These are phyloP conservation scores for Talaromyces nanjingensis DNA, from an alignment of 495 filamentous ascomycete species.

Conservation along the genomic window DNA sequence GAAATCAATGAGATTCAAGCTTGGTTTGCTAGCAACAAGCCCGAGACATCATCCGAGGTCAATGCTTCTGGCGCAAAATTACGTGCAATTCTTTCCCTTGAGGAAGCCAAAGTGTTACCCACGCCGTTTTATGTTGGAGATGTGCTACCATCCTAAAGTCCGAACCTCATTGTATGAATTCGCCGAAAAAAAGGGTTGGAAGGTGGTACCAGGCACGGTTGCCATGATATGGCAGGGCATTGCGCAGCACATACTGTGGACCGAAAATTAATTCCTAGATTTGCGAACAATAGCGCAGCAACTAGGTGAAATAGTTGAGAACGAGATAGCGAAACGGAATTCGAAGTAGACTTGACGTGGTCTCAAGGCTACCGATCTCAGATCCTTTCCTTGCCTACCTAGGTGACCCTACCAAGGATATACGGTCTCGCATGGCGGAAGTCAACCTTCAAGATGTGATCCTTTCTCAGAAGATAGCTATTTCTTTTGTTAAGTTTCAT, in stretches of 20 bases:
- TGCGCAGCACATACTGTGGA: conserved; percentile 3
- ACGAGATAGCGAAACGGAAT: neutral
- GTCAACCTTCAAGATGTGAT: too few species aligned
- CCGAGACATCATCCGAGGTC: neutral
- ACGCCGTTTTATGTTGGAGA: conserved; percentile 2
- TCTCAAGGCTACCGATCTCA: neutral
- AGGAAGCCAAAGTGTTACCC: neutral
- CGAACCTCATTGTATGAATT: neutral
- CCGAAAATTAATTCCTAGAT: neutral
- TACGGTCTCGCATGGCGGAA: too few species aligned
- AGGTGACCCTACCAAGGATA: too few species aligned
- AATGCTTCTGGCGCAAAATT: neutral
- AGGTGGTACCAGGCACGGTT: neutral
- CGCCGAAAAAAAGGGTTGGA: neutral
- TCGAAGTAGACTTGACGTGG: neutral
- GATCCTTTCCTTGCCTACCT: too few species aligned
- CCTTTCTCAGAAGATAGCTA: too few species aligned
- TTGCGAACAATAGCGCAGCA: neutral
- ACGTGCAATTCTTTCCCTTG: neutral
- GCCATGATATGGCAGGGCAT: conserved; percentile 1
- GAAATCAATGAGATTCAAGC: conserved; percentile 1
- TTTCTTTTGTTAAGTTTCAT: too few species aligned
- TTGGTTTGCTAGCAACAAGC: neutral
- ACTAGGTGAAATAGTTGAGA: neutral
- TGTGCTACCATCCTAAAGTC: neutral